Evolutionary conservation across 129 eudicot genomes (phyloP).

Genomic region (Calendula officinalis): DNA sequence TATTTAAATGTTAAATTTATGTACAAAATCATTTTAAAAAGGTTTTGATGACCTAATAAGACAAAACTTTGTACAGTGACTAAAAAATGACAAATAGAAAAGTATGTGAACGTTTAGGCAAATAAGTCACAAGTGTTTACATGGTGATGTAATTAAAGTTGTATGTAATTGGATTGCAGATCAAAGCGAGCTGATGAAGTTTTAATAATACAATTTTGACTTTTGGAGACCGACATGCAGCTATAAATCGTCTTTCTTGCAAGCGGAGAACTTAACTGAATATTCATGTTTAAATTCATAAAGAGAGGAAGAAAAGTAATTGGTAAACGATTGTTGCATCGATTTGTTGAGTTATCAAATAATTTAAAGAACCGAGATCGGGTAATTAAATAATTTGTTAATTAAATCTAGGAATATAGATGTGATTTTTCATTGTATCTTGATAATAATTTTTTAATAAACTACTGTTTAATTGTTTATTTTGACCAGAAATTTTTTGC

Average conservation of each 20-base stretch:
- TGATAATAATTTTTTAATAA: not conserved
- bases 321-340: not conserved
- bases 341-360: too few species aligned
- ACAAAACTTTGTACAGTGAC: not conserved
- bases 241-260: not conserved
- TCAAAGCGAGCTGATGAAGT: conserved; percentile 18
- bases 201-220: conserved; percentile 14
- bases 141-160: conserved; percentile 6
- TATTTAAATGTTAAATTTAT: too few species aligned
- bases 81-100: too few species aligned
- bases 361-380: not conserved
- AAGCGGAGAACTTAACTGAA: not conserved
- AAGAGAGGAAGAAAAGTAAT: not conserved
- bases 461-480: not conserved
- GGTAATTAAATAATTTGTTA: not conserved
- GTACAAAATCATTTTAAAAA: too few species aligned
- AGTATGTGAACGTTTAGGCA: too few species aligned
- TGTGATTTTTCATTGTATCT: not conserved
- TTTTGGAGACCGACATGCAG: not conserved
- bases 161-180: conserved; percentile 26
- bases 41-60: too few species aligned
- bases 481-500: not conserved
- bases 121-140: not conserved
- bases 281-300: not conserved
- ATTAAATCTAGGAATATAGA: not conserved